Conservation (phyloP, 108 stramenopile species). For the Schizochytrium sp. region DNA sequence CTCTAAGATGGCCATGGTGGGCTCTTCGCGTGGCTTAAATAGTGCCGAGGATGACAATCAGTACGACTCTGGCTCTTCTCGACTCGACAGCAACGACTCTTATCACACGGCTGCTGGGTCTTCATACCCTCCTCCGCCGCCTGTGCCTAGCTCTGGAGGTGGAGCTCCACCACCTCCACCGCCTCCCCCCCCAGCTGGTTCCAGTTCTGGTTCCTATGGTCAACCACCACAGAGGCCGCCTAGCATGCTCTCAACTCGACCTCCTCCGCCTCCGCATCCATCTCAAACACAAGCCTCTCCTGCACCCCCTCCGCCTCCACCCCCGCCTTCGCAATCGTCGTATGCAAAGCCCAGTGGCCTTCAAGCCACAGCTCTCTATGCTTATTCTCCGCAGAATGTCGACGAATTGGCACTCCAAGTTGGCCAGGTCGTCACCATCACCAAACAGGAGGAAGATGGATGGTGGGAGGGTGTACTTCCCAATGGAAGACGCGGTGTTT, state of each 20-base stretch:
- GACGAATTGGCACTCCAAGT: constrained; percentile 1
- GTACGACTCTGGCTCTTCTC: neutral
- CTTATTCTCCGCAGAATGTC: constrained; percentile 15
- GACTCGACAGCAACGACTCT: neutral
- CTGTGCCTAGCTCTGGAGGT: neutral
- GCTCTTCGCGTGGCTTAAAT: neutral
- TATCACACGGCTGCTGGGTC: neutral
- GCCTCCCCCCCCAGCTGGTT: neutral
- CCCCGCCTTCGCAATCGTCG: neutral
- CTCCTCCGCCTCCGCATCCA: neutral
- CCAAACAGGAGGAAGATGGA: constrained; percentile 45
- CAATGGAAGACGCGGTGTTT: neutral
- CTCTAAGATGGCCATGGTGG: neutral
- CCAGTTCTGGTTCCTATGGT: neutral
- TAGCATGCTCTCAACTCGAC: neutral
- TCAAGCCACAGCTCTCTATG: constrained; percentile 28
- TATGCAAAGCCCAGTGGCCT: neutral
- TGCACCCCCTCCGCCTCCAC: neutral
- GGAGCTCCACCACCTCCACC: neutral
- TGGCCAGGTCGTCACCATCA: neutral
- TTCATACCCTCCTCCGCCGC: constrained; percentile 40
- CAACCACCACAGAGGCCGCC: neutral
- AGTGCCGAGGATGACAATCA: neutral
- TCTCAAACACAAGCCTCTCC: neutral
- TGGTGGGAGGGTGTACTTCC: constrained; percentile 31